A percentile compares a stretch with the other conserved stretches of the same genome.
Evolutionary conservation across 2,329 filamentous ascomycete genomes (phyloP).

Genomic region (Fusarium zealandicum): DNA sequence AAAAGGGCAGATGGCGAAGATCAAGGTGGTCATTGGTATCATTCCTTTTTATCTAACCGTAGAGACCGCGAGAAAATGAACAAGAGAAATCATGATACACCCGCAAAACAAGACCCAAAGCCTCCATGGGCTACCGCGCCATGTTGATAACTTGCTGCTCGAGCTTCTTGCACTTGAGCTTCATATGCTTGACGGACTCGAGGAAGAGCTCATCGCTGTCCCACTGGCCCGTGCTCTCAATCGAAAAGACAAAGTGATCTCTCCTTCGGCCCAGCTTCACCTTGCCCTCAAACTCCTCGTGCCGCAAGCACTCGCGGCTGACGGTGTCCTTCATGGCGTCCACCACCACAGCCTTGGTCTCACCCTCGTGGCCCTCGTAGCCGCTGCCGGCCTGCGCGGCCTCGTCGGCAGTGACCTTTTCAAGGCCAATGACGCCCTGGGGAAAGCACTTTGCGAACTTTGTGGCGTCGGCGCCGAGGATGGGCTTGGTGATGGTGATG

Average conservation of each 20-base stretch:
- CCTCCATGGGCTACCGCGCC: constrained; percentile 53
- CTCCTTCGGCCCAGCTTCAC: constrained; percentile 88
- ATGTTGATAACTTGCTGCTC: constrained; percentile 74
- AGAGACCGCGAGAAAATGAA: constrained; percentile 34
- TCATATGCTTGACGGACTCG: constrained; percentile 84
- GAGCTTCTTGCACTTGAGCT: constrained; percentile 80
- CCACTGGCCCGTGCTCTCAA: constrained; percentile 96
- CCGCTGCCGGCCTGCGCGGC: constrained; percentile 65
- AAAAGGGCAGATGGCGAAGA: constrained; percentile 13
- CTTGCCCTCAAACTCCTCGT: constrained; percentile 93
- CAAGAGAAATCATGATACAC: constrained; percentile 34
- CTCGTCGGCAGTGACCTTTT: constrained; percentile 74
- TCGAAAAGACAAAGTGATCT: constrained; percentile 96
- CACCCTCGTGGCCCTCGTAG: constrained; percentile 77
- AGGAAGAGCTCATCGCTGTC: constrained; percentile 93
- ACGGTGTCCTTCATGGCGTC: constrained; percentile 96
- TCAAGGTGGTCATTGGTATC: constrained; percentile 45
- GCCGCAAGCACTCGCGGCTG: constrained; percentile 88
- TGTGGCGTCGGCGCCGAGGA: constrained; percentile 82
- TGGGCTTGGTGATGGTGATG: constrained; percentile 84
- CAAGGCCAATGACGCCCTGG: constrained; percentile 81
- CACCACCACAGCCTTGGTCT: constrained; percentile 85
- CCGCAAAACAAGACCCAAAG: constrained; percentile 34
- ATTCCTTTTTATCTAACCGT: constrained; percentile 45
- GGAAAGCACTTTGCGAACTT: constrained; percentile 94